Base-by-base conservation (phyloP, 2,329 filamentous ascomycete species). In the Volutella citrinella region DNA sequence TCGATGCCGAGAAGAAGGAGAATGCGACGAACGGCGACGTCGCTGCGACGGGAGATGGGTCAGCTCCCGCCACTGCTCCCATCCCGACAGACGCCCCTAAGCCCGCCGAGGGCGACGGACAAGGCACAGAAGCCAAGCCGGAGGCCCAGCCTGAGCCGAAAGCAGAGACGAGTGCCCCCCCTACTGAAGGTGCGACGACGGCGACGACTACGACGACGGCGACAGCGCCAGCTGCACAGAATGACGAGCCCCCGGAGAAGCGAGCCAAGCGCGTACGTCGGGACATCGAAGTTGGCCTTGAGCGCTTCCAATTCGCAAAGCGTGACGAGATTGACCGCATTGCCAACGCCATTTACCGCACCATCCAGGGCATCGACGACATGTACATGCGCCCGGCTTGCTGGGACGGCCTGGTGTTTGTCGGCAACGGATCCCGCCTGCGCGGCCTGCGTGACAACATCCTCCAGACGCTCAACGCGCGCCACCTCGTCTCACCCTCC, bases 321-420 rank as follows among this genome's bases (percentile, higher is more conserved):
- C 81, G 84, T 34, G 74, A 72, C 4, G 80, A 95, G 36, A 76
- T 97, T 26, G 87, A 95, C 55, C 80, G 80, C 36, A 87, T 98
- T 43, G 87, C 87, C 16, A 82, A 84, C 34, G 80, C 87, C 23
- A 84, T 97, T 46, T 89, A 95, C 62, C 80, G 83, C 38, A 82
- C 87, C 2, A 80, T 97, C 32, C 82, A 90, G 49, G 79, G 81
- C 21, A 87, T 95, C 16, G 82, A 87, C 27, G 89, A 95, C 43
- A 80, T 88, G 46, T 83, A 85, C 52, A 90, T 89, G 70, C 81
- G 93, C 27, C 82, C 86, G 21, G 76, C 85, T 21, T 83, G 94
- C 45, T 98, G 93, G 93, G 91, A 97, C 52, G 87, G 84, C 41
- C 65, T 98, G 32, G 83, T 95, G 48, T 84, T 98, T 35, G 85